Evolutionary conservation across 2,329 filamentous ascomycete genomes (phyloP), one percentile per base, ranked within the genome.

Genomic region (Penicillium capsulatum): DNA sequence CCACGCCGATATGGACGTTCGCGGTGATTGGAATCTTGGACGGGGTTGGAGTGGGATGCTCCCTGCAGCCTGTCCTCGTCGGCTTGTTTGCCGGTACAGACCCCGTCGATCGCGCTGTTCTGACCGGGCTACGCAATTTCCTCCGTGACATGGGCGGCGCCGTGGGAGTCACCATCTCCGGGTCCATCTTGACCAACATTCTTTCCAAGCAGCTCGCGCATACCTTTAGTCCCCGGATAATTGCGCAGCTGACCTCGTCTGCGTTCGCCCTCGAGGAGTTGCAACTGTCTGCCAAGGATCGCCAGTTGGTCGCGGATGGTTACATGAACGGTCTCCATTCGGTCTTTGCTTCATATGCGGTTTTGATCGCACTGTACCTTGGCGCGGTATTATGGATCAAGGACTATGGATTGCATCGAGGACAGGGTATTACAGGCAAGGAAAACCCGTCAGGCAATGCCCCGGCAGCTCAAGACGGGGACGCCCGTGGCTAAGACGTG

Each of bases 101-200:
- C 11, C 32, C 27, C 15, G 20, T 15, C 13, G 36, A 38, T 15
- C 36, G 36, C n/a, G 36, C 29, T 17, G 36, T 33, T 3, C 27
- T 33, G 2, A 33, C 36, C 9, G 30, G 36, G 11, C 15, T 38
- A 11, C 29, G 36, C 4, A 38, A 38, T 20, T 38, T 38, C 13
- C 17, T 38, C 11, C 30, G 29, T 5, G 30, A 32, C 20, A 32
- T 28, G 7, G 36, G 36, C 10, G 36, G 36, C 8, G 20, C 22
- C 26, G 15, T 38, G 10, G 30, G 30, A n/a, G n/a, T n/a, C n/a
- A n/a, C n/a, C n/a, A n/a, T 24, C 9, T 37, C 35, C 14, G 35
- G 35, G 9, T 26, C 35, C 5, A 37, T 31, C 17, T 15, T 37
- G 7, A 37, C 22, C n/a, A 31, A 31, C 24, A 14, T 37, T 11